Conservation (phyloP, 2,329 filamentous ascomycete species). For the Fusarium neocosmosporiellum region DNA sequence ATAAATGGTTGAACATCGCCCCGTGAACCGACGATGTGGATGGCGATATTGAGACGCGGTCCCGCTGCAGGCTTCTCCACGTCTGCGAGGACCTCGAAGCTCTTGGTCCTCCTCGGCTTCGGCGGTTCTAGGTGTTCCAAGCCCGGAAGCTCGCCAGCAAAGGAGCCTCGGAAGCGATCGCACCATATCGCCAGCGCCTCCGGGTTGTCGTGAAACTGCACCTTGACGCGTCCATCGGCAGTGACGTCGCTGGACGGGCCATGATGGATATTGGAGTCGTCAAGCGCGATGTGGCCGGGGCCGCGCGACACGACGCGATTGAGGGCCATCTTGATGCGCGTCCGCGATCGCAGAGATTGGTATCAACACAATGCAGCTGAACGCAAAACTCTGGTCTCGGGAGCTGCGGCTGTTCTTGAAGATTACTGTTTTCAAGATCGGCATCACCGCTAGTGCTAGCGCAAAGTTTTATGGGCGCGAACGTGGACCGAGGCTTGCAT, state of each 20-base stretch:
- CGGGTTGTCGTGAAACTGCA: conserved; percentile 46
- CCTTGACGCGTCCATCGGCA: conserved; percentile 46
- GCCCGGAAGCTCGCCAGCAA: conserved; percentile 9
- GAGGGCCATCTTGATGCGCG: conserved; percentile 39
- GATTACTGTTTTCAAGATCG: neutral
- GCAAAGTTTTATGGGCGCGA: neutral
- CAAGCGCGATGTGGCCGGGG: conserved; percentile 42
- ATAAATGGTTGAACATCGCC: conserved; percentile 65
- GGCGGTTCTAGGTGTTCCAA: conserved; percentile 18
- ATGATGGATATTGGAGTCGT: conserved; percentile 31
- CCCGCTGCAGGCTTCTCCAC: conserved; percentile 24
- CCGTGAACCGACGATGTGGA: conserved; percentile 49
- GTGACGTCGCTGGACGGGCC: conserved; percentile 42
- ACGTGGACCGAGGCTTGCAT: neutral
- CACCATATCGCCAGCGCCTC: conserved; percentile 43
- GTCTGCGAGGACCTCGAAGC: conserved; percentile 27
- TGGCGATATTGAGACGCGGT: conserved; percentile 47
- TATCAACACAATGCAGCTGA: neutral
- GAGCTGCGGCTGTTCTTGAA: neutral
- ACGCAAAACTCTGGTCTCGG: neutral
- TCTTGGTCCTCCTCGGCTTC: conserved; percentile 37
- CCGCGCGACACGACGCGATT: conserved; percentile 43
- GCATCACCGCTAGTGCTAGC: conserved; percentile 1
- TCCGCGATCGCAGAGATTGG: neutral
- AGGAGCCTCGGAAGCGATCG: conserved; percentile 32